These are phyloP conservation scores for Monsonia emarginata DNA, from an alignment of 441 rosid genomes.

Conservation along the genomic window DNA sequence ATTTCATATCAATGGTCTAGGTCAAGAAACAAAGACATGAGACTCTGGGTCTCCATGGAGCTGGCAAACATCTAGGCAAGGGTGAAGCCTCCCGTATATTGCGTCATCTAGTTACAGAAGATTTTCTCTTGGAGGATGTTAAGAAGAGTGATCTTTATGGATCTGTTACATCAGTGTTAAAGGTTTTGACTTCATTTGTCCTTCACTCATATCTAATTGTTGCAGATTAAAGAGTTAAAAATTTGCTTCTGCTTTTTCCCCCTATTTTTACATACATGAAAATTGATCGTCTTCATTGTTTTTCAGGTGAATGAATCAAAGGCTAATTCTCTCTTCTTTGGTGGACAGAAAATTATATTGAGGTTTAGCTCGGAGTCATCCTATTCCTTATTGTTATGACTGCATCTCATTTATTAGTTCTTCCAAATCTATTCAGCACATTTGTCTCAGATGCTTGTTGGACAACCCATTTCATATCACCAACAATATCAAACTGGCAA, in stretches of 20 bases:
- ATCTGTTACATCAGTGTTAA: conserved; percentile 71
- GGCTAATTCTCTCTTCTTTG: conserved; percentile 39
- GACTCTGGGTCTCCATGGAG: conserved; percentile 69
- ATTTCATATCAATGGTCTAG: conserved; percentile 29
- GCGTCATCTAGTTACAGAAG: conserved; percentile 73
- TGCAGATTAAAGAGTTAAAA: neutral
- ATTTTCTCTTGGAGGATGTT: conserved; percentile 71
- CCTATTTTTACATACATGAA: neutral
- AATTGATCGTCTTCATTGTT: conserved; percentile 13
- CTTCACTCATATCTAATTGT: conserved; percentile 10
- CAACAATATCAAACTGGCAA: neutral
- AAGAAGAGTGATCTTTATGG: conserved; percentile 90
- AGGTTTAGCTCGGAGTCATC: conserved; percentile 36
- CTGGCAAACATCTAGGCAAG: conserved; percentile 68
- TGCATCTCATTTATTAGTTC: no score
- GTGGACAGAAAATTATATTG: conserved; percentile 42
- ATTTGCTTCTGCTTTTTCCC: neutral
- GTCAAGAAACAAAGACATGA: conserved; percentile 78
- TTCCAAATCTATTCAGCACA: neutral
- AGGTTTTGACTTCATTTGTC: conserved; percentile 35
- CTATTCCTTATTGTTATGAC: neutral
- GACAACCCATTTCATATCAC: neutral
- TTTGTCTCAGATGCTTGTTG: neutral
- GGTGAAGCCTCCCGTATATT: conserved; percentile 75
- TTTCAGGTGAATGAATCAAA: conserved; percentile 70